Percentiles rank a stretch among this genome's conserved stretches.
Conservation (phyloP, 495 filamentous ascomycete species). For the Annulohypoxylon maeteangense region DNA sequence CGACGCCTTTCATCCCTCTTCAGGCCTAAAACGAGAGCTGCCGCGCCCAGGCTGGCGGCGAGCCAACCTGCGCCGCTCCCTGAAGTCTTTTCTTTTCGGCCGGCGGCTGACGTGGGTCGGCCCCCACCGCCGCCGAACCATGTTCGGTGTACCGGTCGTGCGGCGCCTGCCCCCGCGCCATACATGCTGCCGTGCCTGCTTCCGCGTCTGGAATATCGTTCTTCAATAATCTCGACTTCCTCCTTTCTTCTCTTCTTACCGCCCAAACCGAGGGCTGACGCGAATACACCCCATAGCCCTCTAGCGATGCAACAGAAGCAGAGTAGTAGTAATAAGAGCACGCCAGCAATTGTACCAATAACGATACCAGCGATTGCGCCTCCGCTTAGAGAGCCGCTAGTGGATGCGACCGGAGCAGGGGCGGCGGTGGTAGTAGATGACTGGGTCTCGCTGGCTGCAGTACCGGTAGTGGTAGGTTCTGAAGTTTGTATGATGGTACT, state of each 20-base stretch:
- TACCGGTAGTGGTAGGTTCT: conserved; percentile 58
- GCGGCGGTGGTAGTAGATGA: conserved; percentile 58
- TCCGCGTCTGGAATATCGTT: conserved; percentile 69
- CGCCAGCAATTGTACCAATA: conserved; percentile 82
- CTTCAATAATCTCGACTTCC: conserved; percentile 71
- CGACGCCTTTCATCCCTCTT: conserved; percentile 70
- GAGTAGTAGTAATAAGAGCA: conserved; percentile 75
- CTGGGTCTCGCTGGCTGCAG: conserved; percentile 50
- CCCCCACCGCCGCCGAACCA: conserved; percentile 71
- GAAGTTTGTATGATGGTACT: conserved; percentile 50
- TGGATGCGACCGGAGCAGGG: conserved; percentile 51
- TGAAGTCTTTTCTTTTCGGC: conserved; percentile 63
- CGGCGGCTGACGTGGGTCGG: conserved; percentile 62
- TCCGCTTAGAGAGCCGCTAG: conserved; percentile 70
- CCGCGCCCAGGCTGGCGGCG: conserved; percentile 64
- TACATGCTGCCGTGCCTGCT: conserved; percentile 44
- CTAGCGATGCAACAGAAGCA: conserved; percentile 79
- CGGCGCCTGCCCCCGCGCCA: conserved; percentile 45
- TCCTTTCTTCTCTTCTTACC: conserved; percentile 58
- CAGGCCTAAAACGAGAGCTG: conserved; percentile 78
- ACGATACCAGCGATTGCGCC: conserved; percentile 97
- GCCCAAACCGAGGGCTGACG: conserved; percentile 74
- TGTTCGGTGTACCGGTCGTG: conserved; percentile 60
- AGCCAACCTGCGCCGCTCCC: conserved; percentile 63
- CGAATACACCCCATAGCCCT: conserved; percentile 69